Conservation (phyloP, 2,329 filamentous ascomycete genomes). For the Curvularia verruculosa region DNA sequence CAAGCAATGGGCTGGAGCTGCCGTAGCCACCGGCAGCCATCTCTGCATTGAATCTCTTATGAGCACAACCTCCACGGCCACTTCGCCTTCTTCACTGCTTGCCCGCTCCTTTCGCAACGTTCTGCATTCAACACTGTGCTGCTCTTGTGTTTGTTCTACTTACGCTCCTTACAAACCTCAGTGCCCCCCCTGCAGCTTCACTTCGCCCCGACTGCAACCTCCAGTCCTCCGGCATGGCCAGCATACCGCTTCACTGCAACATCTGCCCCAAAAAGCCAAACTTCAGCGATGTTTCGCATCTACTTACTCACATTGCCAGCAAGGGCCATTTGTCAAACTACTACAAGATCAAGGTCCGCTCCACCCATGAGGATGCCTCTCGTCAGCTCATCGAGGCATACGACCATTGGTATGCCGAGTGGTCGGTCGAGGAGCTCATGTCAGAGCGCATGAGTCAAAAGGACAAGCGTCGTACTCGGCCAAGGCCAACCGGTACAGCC, state of each 20-base stretch:
- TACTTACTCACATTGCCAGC: conserved; percentile 89
- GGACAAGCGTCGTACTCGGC: conserved; percentile 66
- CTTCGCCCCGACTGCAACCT: conserved; percentile 3
- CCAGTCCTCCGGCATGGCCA: conserved; percentile 45
- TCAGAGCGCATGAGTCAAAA: conserved; percentile 79
- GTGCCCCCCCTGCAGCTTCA: conserved; percentile 11
- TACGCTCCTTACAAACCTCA: conserved; percentile 34
- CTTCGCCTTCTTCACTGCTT: conserved; percentile 42
- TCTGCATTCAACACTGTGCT: conserved; percentile 33
- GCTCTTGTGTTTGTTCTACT: conserved; percentile 28
- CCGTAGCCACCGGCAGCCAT: conserved; percentile 35
- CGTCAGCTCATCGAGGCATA: conserved; percentile 68
- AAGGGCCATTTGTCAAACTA: conserved; percentile 88
- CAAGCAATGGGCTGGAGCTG: conserved; percentile 27
- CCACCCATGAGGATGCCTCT: conserved; percentile 70
- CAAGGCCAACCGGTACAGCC: conserved; percentile 40
- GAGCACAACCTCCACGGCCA: conserved; percentile 30
- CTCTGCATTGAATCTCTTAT: conserved; percentile 29
- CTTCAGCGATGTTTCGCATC: conserved; percentile 90
- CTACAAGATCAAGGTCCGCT: conserved; percentile 79
- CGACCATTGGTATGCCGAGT: conserved; percentile 76
- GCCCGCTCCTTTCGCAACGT: conserved; percentile 47
- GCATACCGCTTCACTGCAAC: conserved; percentile 76
- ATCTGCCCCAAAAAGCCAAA: conserved; percentile 79
- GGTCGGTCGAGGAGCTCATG: conserved; percentile 74